Evolutionary conservation across 495 filamentous ascomycete species (phyloP).

Genomic region (Penicillium pulvis): DNA sequence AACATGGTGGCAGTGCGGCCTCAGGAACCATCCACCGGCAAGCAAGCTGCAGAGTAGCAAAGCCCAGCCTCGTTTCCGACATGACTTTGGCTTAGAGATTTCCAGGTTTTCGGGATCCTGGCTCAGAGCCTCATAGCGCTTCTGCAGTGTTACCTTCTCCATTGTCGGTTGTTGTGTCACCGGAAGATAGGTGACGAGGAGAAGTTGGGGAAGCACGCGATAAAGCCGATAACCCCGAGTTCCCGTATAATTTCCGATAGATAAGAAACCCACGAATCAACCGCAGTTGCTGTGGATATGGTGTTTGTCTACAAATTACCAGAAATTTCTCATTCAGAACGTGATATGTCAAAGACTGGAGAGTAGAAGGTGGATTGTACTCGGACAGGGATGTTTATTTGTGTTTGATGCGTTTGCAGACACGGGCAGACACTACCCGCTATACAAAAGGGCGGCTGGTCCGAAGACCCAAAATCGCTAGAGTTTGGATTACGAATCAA

Average conservation of each 20-base stretch:
- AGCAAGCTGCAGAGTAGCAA: constrained; percentile 16
- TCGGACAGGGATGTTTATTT: too few species aligned
- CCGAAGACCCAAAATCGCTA: too few species aligned
- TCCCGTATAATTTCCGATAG: neutral
- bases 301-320: too few species aligned
- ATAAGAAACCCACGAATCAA: too few species aligned
- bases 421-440: too few species aligned
- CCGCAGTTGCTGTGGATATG: too few species aligned
- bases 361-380: too few species aligned
- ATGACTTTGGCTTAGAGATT: neutral
- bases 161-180: neutral
- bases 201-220: constrained; percentile 1
- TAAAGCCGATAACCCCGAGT: neutral
- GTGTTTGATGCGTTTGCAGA: too few species aligned
- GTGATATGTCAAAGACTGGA: too few species aligned
- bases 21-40: constrained; percentile 20
- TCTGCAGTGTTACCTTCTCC: constrained; percentile 2
- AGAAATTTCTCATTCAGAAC: too few species aligned
- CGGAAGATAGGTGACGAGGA: neutral
- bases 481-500: too few species aligned
- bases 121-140: neutral
- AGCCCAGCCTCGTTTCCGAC: constrained; percentile 9
- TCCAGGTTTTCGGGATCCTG: constrained; percentile 1
- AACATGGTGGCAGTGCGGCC: constrained; percentile 13
- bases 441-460: too few species aligned